These are phyloP conservation scores for Barnettozyma pratensis DNA, from an alignment of 805 yeast genomes.

Conservation along the genomic window DNA sequence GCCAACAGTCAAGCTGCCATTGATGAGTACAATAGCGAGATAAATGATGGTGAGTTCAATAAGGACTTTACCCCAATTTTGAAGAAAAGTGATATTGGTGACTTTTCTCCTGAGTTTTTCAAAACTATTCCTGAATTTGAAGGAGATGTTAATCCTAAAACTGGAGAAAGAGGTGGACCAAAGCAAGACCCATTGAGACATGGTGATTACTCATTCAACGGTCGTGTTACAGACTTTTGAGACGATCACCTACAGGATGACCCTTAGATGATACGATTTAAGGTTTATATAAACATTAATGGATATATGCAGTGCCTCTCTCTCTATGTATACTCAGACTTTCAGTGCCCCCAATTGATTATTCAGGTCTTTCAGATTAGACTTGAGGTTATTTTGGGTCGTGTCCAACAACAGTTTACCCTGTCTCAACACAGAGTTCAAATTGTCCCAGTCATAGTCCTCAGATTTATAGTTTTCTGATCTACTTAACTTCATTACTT, in stretches of 20 bases:
- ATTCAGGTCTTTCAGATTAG: constrained; percentile 20
- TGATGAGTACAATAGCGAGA: constrained; percentile 55
- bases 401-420: constrained; percentile 27
- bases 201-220: constrained; percentile 93
- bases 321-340: neutral
- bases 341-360: constrained; percentile 4
- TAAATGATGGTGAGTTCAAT: constrained; percentile 30
- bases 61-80: constrained; percentile 30
- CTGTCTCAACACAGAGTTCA: constrained; percentile 28
- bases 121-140: constrained; percentile 91
- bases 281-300: neutral
- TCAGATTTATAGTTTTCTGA: constrained; percentile 4
- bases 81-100: constrained; percentile 51
- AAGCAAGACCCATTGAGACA: constrained; percentile 93
- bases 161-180: constrained; percentile 97
- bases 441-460: constrained; percentile 27
- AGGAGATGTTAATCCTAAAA: constrained; percentile 86
- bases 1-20: constrained; percentile 78
- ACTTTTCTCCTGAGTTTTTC: constrained; percentile 62
- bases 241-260: too few species aligned
- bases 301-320: neutral
- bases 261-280: neutral
- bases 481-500: constrained; percentile 14
- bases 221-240: constrained; percentile 92
- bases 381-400: constrained; percentile 15